Evolutionary conservation across 768 basidiomycete species (phyloP), one percentile per base, ranked within the genome.

Genomic region (Lactarius psammicola): DNA sequence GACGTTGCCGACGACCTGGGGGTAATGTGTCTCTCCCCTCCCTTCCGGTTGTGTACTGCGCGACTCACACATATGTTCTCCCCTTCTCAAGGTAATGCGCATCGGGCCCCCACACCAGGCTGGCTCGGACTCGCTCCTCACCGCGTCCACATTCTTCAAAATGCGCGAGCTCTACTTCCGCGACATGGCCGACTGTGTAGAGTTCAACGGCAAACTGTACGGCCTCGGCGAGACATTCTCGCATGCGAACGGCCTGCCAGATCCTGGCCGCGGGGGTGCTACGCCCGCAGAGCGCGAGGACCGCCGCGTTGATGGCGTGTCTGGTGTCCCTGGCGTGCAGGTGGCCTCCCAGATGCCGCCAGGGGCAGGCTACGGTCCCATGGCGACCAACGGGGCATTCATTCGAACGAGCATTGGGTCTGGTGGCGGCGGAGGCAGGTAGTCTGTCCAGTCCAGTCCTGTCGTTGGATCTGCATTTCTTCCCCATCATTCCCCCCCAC

Each of bases 1-100:
- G 94, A 98, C 68, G 90, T 98, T 33, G 95, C 96, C 49, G 95
- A 98, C 72, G 94, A 95, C 72, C 87, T 98, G 57, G 92, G 92
- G 68, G 96, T 98, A 75, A 69, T 26, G 87, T 81, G 55, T 23
- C 65, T n/a, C 54, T n/a, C 8, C 40, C 46, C 49, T 51, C 15
- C 26, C 62, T 56, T 28, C 30, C 54, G 38, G 67, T 61, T 53
- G 17, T 38, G 23, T 26, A 18, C 66, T 59, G 54, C 34, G 13
- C 40, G 42, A 31, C 30, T 62, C 46, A 46, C 62, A 57, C 61
- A 56, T 42, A 33, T 60, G 40, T 23, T 55, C 34, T n/a, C 46
- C 33, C 38, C 49, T 17, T 44, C 59, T 59, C 2, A 72, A 96
- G 95, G 89, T 97, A 33, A 81, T 88, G 77, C 86, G 95, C 53